phyloP scores from a whole-genome alignment of 345 rosid species.

The Combretum micranthum region DNA sequence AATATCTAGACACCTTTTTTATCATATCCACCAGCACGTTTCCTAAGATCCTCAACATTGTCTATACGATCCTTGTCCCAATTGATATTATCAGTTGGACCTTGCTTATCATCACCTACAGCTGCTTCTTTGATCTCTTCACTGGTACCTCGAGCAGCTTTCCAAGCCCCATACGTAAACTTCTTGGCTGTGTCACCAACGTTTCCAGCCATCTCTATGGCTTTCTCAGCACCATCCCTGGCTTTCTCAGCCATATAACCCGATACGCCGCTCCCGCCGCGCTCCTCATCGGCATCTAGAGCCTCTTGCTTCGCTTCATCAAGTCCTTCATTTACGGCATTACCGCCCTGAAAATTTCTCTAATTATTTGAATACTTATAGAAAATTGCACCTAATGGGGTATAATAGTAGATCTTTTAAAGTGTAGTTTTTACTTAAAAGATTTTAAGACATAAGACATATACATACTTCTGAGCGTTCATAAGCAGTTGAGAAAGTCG shows the following conservation, averaged over 20 bases:
- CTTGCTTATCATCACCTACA: conserved; percentile 7
- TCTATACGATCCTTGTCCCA: conserved; percentile 27
- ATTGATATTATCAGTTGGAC: conserved; percentile 11
- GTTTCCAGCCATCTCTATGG: conserved; percentile 20
- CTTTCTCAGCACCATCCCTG: conserved; percentile 37
- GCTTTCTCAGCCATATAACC: conserved; percentile 30
- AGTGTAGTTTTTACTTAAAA: no score
- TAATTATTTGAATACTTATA: not conserved
- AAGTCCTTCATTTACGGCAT: conserved; percentile 6
- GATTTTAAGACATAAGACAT: not conserved
- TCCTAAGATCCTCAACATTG: conserved; percentile 34
- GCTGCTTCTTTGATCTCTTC: conserved; percentile 24
- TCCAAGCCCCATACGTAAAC: conserved; percentile 43
- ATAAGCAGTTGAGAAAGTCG: conserved; percentile 15
- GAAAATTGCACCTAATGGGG: no score
- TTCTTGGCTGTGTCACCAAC: conserved; percentile 30
- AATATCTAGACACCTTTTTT: conserved; percentile 1
- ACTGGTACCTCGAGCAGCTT: conserved; percentile 26
- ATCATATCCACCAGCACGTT: conserved; percentile 18
- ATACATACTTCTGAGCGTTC: conserved; percentile 17
- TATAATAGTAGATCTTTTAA: no score
- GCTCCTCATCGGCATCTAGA: conserved; percentile 14
- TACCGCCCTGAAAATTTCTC: conserved; percentile 16
- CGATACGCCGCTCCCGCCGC: conserved; percentile 5
- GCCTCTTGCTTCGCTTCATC: conserved; percentile 19